Conservation (phyloP, 148 eudicot genomes). For the Selenicereus undatus region DNA sequence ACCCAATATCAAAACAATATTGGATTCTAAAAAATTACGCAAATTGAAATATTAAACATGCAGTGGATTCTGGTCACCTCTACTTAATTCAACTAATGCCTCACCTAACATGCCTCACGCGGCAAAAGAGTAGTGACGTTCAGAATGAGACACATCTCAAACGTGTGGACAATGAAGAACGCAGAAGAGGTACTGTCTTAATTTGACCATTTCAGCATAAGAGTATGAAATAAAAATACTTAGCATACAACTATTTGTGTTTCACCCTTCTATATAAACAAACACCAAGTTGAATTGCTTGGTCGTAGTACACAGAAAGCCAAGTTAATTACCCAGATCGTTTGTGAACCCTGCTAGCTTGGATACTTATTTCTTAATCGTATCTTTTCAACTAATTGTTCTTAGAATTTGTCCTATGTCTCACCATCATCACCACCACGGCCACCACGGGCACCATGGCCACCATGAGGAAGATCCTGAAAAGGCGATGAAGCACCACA, state of each 20-base stretch:
- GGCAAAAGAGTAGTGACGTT: neutral
- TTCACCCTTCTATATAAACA: neutral
- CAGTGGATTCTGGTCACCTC: too few species aligned
- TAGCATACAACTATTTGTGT: neutral
- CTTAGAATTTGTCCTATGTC: neutral
- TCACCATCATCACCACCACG: conserved; percentile 17
- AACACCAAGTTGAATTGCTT: neutral
- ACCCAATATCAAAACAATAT: too few species aligned
- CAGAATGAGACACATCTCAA: neutral
- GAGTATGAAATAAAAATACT: neutral
- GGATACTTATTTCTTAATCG: too few species aligned
- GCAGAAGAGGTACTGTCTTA: neutral
- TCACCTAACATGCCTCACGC: neutral
- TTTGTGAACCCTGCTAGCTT: too few species aligned
- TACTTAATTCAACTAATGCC: neutral
- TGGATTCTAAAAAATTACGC: too few species aligned
- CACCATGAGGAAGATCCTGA: neutral
- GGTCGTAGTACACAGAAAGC: neutral
- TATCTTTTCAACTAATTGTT: neutral
- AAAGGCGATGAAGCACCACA: conserved; percentile 27
- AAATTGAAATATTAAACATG: too few species aligned
- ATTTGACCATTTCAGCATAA: neutral
- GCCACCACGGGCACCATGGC: conserved; percentile 6
- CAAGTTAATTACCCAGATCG: neutral
- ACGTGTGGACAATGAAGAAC: neutral